Evolutionary conservation across 2,329 filamentous ascomycete genomes (phyloP).

Genomic region (Orbilia quercus): DNA sequence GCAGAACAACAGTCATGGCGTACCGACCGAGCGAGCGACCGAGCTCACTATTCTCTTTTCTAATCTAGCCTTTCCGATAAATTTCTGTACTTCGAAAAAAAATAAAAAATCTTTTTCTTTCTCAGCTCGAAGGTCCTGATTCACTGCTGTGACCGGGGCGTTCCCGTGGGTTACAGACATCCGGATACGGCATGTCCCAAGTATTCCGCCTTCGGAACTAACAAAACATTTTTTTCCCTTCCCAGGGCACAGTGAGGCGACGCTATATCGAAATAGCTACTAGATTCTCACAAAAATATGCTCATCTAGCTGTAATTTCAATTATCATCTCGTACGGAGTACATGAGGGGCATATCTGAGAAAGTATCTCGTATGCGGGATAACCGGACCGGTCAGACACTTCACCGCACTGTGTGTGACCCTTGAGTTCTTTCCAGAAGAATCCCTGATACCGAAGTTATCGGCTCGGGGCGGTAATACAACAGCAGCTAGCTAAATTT

Average conservation of each 20-base stretch:
- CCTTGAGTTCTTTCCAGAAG: background rate
- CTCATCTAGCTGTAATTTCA: too few species aligned
- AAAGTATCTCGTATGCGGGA: background rate
- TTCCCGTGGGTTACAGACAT: constrained; percentile 30
- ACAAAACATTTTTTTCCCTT: constrained; percentile 9
- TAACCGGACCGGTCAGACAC: constrained; percentile 4
- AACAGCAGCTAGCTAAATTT: constrained; percentile 26
- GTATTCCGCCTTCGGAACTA: constrained; percentile 11
- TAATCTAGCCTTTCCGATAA: background rate
- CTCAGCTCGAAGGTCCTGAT: constrained; percentile 25
- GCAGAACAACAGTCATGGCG: too few species aligned
- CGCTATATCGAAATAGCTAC: too few species aligned
- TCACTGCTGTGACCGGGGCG: constrained; percentile 14
- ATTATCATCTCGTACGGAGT: too few species aligned
- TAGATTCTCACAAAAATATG: constrained; percentile 1
- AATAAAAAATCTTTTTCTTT: too few species aligned
- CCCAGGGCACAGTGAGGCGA: constrained; percentile 4
- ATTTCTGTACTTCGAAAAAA: too few species aligned
- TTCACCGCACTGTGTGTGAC: too few species aligned
- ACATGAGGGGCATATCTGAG: too few species aligned
- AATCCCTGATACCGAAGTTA: too few species aligned
- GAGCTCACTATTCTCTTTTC: background rate
- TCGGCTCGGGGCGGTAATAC: background rate
- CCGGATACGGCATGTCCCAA: constrained; percentile 39
- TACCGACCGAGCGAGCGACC: too few species aligned